Base-by-base conservation (phyloP, 306 rosid species). In the Trifolium fragiferum region DNA sequence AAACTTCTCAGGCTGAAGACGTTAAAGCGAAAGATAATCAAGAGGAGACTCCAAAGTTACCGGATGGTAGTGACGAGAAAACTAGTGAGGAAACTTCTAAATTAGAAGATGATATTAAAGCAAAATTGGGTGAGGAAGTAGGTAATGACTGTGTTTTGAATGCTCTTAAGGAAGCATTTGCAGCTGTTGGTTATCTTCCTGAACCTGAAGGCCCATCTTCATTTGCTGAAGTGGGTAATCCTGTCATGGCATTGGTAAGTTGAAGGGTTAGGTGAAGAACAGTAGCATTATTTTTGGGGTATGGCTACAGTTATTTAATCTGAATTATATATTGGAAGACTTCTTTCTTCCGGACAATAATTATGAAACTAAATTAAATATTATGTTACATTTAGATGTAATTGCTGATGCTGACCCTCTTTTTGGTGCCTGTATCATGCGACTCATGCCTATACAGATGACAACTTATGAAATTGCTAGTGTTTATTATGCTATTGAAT, bases 241-340 rank as follows among this genome's bases (percentile, higher is more conserved):
- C 97, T 71, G 97, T 76, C 71, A 86, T 93, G 93, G 90, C 98
- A 82, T 73, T 93, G 95, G 98, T 93, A 89, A 87, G 96, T 76
- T 68, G 61, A 84, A 75, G 75, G 62, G 75, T 59, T 71, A 46
- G 12, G 49, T 46, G 23, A 49, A 51, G 63, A 43, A 64, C 21
- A 67, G 15, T 46, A 54, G 68, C 47, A 43, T 72, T 72, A 72
- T 44, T 9, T 37, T 37, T 16, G 58, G 55, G 54, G 53, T 21
- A 53, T 69, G 65, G 33, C 35, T 49, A 65, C 20, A 5, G 38
- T 66, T 78, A 50, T 74, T 16, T 50, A 2, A 57, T 70, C 41
- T 50, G 37, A 77, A 53, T 74, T 60, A 73, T 60, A 46, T 38
- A 47, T 46, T 54, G 54, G 58, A 41, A 71, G 43, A 16, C 30